Base-by-base conservation (phyloP, 1,284 basidiomycete species). In the Leccinum proximum region DNA sequence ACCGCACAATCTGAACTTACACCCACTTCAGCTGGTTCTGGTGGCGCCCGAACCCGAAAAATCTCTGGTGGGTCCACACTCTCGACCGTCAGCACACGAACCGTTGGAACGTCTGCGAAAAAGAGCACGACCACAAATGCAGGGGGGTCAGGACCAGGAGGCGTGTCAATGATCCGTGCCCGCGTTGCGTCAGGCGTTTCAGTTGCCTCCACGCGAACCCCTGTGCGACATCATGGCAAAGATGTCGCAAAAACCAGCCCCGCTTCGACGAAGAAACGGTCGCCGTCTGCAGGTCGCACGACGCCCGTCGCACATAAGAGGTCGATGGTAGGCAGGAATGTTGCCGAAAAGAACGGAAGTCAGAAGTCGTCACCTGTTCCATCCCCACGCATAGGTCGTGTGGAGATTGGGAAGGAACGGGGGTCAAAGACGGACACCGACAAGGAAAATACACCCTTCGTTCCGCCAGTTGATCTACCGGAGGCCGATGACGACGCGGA, bases 1-100 rank as follows among this genome's bases (percentile, higher is more conserved):
- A 89, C 86, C 0, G 86, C 88, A 26, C 76, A 70, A 16, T 80
- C 81, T 1, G 82, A 84, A 38, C 68, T 72, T 5, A 75, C 77
- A 0, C 74, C 78, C 54, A 75, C 75, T 16, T 72, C 77, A 38
- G 69, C 73, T 3, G 68, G 68, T 11, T 74, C 73, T 2, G 66
- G 59, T 5, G 65, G 66, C 14, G 65, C 72, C 1, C 76, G 81
- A n/a, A 77, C 77, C 14, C 77, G 83, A n/a, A 78, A 79, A 63
- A 66, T 72, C 2, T 84, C 82, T 1, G 70, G 77, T 9, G 75
- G 79, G 4, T 84, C 83, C 0, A 75, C 77, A 0, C 64, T 77
- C 0, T 81, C 80, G 10, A 79, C 75, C 5, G 62, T 72, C 13
- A 80, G 79, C 66, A 75, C 74, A 2, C 74, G 74, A 56, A 81